Evolutionary conservation across 352 stramenopile genomes (phyloP).

Genomic region (Pythium pyrilobum): DNA sequence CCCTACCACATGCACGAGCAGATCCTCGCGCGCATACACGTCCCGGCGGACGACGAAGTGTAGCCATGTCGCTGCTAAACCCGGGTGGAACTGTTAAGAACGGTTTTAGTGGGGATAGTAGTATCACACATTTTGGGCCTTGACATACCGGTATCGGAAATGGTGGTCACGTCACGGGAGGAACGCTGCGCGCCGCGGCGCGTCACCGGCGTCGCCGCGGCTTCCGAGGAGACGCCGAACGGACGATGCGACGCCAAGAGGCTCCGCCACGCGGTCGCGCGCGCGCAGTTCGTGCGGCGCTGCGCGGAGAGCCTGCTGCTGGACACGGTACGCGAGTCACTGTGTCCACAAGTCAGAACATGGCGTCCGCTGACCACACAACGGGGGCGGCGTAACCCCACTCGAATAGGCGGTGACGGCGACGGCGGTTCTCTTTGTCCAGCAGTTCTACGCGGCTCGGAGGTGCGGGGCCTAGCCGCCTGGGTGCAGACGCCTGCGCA

Average conservation of each 20-base stretch:
- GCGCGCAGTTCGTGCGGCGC: conserved; percentile 10
- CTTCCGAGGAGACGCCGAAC: neutral
- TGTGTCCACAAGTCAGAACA: neutral
- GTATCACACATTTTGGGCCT: no score
- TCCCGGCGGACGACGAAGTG: neutral
- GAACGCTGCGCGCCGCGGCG: no score
- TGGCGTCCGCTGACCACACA: no score
- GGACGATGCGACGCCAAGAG: neutral
- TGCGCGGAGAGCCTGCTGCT: conserved; percentile 20
- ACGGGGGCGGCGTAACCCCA: no score
- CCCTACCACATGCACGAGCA: conserved; percentile 58
- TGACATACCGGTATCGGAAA: neutral
- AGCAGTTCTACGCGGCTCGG: conserved; percentile 16
- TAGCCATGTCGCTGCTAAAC: conserved; percentile 21
- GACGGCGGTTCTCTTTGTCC: conserved; percentile 14
- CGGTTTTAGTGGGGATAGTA: conserved; percentile 10
- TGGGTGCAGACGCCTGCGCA: no score
- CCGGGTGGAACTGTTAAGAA: neutral
- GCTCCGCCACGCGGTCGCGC: conserved; percentile 3
- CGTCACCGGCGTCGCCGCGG: no score
- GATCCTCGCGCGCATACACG: conserved; percentile 28
- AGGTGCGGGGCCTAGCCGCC: no score
- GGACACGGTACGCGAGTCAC: conserved; percentile 9
- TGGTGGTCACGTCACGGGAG: no score
- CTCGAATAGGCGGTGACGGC: conserved; percentile 9